phyloP scores from a whole-genome alignment of 305 asterid species.

The Petunia hybrid region DNA sequence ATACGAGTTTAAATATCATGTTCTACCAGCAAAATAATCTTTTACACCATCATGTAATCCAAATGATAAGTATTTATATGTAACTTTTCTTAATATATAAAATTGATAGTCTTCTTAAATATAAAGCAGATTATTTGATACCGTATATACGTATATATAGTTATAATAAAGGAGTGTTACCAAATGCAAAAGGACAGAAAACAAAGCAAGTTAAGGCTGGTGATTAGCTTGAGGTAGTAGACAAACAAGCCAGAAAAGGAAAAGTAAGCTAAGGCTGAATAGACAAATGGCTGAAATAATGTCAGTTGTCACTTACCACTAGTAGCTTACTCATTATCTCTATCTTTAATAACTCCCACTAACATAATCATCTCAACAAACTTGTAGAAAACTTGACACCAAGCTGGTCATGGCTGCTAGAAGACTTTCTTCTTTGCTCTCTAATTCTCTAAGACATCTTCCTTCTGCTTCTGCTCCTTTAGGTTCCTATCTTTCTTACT shows the following conservation, averaged over 20 bases:
- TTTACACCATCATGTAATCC: too few relatives aligned
- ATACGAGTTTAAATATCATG: too few relatives aligned
- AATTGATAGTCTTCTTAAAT: too few relatives aligned
- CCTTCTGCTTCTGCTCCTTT: constrained; percentile 46
- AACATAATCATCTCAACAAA: not conserved
- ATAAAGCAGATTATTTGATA: too few relatives aligned
- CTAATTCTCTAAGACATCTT: constrained; percentile 45
- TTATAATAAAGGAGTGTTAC: too few relatives aligned
- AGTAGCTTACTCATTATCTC: not conserved
- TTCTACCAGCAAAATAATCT: too few relatives aligned
- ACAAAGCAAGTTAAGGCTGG: too few relatives aligned
- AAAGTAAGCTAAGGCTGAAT: not conserved
- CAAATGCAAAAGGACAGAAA: too few relatives aligned
- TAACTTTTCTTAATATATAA: too few relatives aligned
- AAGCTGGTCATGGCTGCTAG: constrained; percentile 53
- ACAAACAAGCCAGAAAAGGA: not conserved
- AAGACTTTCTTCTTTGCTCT: constrained; percentile 53
- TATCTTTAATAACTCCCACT: not conserved
- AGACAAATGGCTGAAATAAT: not conserved
- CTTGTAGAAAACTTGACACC: not conserved
- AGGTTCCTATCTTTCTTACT: constrained; percentile 41
- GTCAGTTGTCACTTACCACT: not conserved
- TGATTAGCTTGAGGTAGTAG: too few relatives aligned
- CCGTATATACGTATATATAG: too few relatives aligned
- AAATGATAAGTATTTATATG: too few relatives aligned